These are phyloP conservation scores for Adansonia madagascariensis DNA, from an alignment of 441 rosid genomes.

Conservation along the genomic window DNA sequence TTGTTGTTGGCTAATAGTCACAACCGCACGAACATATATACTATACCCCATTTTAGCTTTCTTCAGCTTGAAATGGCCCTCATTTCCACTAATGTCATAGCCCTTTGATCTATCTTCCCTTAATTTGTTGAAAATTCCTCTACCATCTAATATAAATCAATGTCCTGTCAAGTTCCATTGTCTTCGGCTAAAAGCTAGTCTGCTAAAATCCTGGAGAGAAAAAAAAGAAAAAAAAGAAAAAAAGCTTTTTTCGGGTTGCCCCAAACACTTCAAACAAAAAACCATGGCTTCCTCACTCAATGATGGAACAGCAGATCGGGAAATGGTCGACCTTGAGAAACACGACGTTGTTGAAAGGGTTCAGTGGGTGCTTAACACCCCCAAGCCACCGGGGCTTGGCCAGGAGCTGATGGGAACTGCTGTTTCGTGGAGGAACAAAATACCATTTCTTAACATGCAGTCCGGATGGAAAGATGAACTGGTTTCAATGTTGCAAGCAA, in stretches of 20 bases:
- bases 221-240: not conserved
- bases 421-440: slow-evolving; percentile 37
- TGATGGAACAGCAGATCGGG: slow-evolving; percentile 23
- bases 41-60: not conserved
- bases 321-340: slow-evolving; percentile 41
- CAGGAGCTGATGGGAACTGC: slow-evolving; percentile 47
- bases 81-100: not conserved
- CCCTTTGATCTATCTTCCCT: not conserved
- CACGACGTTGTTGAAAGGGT: slow-evolving; percentile 40
- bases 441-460: slow-evolving; percentile 43
- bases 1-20: not conserved
- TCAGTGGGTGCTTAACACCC: slow-evolving; percentile 69
- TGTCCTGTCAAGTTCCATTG: not conserved
- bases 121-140: slow-evolving; percentile 3
- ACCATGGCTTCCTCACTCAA: slow-evolving; percentile 43
- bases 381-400: slow-evolving; percentile 72
- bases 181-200: not conserved
- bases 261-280: slow-evolving; percentile 84
- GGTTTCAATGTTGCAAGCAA: slow-evolving; percentile 42
- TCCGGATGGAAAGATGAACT: slow-evolving; percentile 35
- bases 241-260: slow-evolving; percentile 40
- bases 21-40: too few species aligned
- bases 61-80: not conserved
- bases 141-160: not conserved
- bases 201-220: not conserved